Evolutionary conservation across 2,329 filamentous ascomycete genomes (phyloP).

Genomic region (Aspergillus chevalieri): DNA sequence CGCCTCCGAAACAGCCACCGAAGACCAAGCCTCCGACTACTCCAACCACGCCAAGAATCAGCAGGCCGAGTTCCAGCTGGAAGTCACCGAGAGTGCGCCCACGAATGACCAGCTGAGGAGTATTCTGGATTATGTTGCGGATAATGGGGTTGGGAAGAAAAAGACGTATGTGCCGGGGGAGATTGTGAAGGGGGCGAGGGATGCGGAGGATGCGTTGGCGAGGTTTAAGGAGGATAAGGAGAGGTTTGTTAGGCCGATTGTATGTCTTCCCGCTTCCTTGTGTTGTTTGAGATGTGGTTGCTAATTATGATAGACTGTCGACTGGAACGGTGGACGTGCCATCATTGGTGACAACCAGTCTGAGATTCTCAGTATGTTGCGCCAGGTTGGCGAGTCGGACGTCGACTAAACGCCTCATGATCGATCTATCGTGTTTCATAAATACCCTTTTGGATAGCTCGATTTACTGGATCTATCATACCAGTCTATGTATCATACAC

Average conservation of each 20-base stretch:
- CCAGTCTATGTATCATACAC: slow-evolving; percentile 27
- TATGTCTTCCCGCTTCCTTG: slow-evolving; percentile 41
- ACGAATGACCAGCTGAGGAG: slow-evolving; percentile 76
- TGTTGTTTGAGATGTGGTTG: not conserved
- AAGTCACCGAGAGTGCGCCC: slow-evolving; percentile 72
- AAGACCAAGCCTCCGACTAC: slow-evolving; percentile 68
- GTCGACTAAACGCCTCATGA: slow-evolving; percentile 13
- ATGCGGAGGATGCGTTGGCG: slow-evolving; percentile 70
- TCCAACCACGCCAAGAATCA: slow-evolving; percentile 52
- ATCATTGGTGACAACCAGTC: slow-evolving; percentile 73
- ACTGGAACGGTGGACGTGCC: slow-evolving; percentile 88
- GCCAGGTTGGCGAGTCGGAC: slow-evolving; percentile 34
- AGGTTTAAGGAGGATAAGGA: slow-evolving; percentile 64
- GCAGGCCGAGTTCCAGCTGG: slow-evolving; percentile 73
- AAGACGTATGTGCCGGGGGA: slow-evolving; percentile 55
- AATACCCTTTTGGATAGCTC: not conserved
- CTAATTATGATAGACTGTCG: slow-evolving; percentile 53
- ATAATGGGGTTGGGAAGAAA: slow-evolving; percentile 45
- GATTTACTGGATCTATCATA: not conserved
- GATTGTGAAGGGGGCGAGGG: slow-evolving; percentile 67
- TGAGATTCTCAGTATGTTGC: slow-evolving; percentile 77
- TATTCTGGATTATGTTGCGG: slow-evolving; percentile 68
- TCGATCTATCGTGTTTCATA: not conserved
- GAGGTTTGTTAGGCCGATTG: slow-evolving; percentile 69
- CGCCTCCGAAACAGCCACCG: slow-evolving; percentile 60